Conservation (phyloP, 75 land plant species). For the Sequoiadendron giganteum region DNA sequence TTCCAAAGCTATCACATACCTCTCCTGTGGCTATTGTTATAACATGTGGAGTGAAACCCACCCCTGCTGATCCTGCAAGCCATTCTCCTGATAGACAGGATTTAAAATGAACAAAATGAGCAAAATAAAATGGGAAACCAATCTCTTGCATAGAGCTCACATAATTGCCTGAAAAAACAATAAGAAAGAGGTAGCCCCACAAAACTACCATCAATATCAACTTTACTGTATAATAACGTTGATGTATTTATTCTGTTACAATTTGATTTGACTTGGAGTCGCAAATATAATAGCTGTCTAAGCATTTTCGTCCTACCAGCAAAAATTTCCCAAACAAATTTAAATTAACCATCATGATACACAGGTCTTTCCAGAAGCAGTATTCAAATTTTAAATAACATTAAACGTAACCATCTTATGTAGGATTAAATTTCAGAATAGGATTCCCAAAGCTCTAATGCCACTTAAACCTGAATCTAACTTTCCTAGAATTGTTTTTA, state of each 20-base stretch:
- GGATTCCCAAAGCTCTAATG: neutral
- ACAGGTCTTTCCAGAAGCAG: too few species aligned
- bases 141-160: neutral
- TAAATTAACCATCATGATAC: too few species aligned
- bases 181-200: neutral
- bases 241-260: neutral
- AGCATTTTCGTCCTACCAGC: neutral
- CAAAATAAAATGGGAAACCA: neutral
- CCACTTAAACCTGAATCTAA: neutral
- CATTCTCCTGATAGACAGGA: conserved; percentile 18
- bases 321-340: neutral
- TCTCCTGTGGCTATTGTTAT: conserved; percentile 75
- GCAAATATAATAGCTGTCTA: neutral
- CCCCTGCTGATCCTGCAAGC: conserved; percentile 64
- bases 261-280: neutral
- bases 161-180: neutral
- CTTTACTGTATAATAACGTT: neutral
- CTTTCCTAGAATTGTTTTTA: neutral
- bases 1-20: conserved; percentile 36
- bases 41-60: conserved; percentile 86
- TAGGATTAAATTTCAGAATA: neutral
- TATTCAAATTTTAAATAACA: neutral
- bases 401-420: neutral
- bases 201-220: neutral
- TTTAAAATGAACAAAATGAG: neutral